Conservation (phyloP, 1,284 basidiomycete species). For the Mycosarcoma mackinlayi region DNA sequence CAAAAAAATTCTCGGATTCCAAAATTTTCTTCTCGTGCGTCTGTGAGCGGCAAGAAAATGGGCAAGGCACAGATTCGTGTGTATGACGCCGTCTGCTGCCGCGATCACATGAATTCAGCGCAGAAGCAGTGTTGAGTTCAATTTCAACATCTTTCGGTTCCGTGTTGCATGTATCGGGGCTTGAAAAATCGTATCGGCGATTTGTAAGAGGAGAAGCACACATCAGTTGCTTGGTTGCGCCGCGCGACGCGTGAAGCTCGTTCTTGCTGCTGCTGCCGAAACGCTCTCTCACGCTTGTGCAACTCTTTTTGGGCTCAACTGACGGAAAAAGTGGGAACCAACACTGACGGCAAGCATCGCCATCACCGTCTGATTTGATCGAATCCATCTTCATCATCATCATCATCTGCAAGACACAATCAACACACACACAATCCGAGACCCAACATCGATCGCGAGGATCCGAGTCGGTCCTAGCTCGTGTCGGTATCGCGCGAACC, state of each 20-base stretch:
- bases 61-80: background rate
- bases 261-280: background rate
- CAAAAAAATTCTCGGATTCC: constrained; percentile 45
- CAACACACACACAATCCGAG: background rate
- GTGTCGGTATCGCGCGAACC: background rate
- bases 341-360: constrained; percentile 2
- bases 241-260: constrained; percentile 45
- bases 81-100: constrained; percentile 27
- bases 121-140: constrained; percentile 11
- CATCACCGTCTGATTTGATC: background rate
- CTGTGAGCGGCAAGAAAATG: background rate
- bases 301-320: no score
- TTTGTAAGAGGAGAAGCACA: no score
- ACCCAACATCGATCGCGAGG: background rate
- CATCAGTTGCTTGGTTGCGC: constrained; percentile 9
- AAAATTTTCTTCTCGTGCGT: constrained; percentile 49
- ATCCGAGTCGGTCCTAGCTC: background rate
- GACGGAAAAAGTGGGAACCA: constrained; percentile 27
- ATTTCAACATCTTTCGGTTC: constrained; percentile 17
- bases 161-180: background rate
- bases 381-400: background rate
- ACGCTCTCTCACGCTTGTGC: constrained; percentile 1
- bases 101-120: constrained; percentile 17
- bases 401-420: no score
- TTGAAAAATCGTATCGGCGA: constrained; percentile 12